Percentiles rank a stretch among this genome's conserved stretches.
These are phyloP conservation scores for Rhynchospora pubera DNA, from an alignment of 176 grass and related monocot species.

Conservation along the genomic window DNA sequence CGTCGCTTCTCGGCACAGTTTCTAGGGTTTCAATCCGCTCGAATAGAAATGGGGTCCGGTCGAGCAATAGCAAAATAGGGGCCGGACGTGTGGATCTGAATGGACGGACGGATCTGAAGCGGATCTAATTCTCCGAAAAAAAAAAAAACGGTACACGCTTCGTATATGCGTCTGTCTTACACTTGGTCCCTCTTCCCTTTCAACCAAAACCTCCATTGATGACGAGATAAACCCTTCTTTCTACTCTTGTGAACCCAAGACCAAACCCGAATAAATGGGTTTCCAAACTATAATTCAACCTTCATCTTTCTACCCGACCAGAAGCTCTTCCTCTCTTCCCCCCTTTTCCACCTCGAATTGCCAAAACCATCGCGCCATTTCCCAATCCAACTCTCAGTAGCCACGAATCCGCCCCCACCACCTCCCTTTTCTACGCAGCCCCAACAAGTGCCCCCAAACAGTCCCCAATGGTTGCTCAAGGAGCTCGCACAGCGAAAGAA, in stretches of 20 bases:
- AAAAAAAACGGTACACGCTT: too few species aligned
- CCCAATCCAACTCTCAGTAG: slow-evolving; percentile 10
- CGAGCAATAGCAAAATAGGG: too few species aligned
- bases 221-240: slow-evolving; percentile 13
- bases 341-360: slow-evolving; percentile 25
- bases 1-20: too few species aligned
- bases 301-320: slow-evolving; percentile 22
- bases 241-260: background rate
- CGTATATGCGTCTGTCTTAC: background rate
- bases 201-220: slow-evolving; percentile 25
- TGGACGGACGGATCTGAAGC: too few species aligned
- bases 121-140: too few species aligned
- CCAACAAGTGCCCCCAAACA: slow-evolving; percentile 52
- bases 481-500: slow-evolving; percentile 95
- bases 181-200: background rate
- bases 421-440: slow-evolving; percentile 13
- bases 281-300: slow-evolving; percentile 13
- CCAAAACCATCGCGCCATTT: slow-evolving; percentile 27
- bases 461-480: slow-evolving; percentile 71
- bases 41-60: too few species aligned
- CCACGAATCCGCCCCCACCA: slow-evolving; percentile 24
- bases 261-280: background rate
- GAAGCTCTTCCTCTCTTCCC: background rate
- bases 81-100: too few species aligned
- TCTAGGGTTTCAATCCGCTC: too few species aligned